Conservation (phyloP, 2,329 filamentous ascomycete species). For the Sclerotinia minor region DNA sequence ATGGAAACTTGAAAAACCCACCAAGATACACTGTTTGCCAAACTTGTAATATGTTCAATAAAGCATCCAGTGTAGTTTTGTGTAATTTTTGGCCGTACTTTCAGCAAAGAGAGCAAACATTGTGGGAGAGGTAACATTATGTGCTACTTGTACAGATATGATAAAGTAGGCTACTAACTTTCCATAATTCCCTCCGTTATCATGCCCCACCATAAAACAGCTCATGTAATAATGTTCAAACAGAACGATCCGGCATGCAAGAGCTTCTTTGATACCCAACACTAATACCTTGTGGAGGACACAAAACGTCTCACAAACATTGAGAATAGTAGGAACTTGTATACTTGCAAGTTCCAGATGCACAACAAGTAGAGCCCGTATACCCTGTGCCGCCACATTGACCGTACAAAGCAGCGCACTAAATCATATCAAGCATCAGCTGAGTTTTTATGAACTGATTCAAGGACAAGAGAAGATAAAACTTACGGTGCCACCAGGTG, state of each 20-base stretch:
- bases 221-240: too few species aligned
- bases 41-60: neutral
- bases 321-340: conserved; percentile 22
- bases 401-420: conserved; percentile 22
- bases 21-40: neutral
- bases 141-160: neutral
- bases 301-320: conserved; percentile 20
- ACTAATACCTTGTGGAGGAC: neutral
- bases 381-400: conserved; percentile 23
- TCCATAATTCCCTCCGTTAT: neutral
- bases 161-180: neutral
- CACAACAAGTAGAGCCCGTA: conserved; percentile 18
- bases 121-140: neutral
- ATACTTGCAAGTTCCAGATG: conserved; percentile 18
- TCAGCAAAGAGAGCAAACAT: too few species aligned
- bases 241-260: neutral
- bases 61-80: too few species aligned
- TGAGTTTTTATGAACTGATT: neutral
- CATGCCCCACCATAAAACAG: neutral
- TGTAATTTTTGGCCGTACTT: neutral
- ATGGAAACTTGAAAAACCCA: neutral
- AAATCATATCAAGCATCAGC: neutral
- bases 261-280: neutral
- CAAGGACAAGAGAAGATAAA: neutral
- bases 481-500: conserved; percentile 12